Evolutionary conservation across 352 stramenopile species (phyloP).

Genomic region (Globisporangium cederbergense): DNA sequence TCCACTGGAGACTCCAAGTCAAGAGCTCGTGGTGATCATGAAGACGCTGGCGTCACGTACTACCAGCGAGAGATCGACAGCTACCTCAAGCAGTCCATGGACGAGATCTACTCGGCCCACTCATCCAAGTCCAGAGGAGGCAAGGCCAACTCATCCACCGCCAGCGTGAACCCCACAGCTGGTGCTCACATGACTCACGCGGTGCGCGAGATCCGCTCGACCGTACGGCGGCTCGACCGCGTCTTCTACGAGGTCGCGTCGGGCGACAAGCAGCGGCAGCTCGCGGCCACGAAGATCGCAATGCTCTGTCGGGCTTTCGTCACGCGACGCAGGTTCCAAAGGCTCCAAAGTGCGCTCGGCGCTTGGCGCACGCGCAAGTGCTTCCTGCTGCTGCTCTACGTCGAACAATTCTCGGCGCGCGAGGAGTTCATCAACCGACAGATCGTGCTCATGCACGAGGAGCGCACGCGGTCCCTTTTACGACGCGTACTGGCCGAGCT

Average conservation of each 20-base stretch:
- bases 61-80: slow-evolving; percentile 45
- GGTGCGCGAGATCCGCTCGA: slow-evolving; percentile 63
- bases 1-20: not conserved
- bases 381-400: slow-evolving; percentile 32
- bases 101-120: slow-evolving; percentile 34
- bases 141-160: not conserved
- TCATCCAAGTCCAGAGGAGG: not conserved
- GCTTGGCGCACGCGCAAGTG: slow-evolving; percentile 50
- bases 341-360: slow-evolving; percentile 41
- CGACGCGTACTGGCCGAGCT: slow-evolving; percentile 56
- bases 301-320: slow-evolving; percentile 55
- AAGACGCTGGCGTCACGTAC: slow-evolving; percentile 10
- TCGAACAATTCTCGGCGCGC: slow-evolving; percentile 63
- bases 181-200: slow-evolving; percentile 53
- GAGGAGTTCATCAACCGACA: slow-evolving; percentile 62
- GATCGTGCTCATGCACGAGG: slow-evolving; percentile 39
- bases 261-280: slow-evolving; percentile 66
- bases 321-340: slow-evolving; percentile 39
- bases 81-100: slow-evolving; percentile 44
- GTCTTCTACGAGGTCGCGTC: slow-evolving; percentile 77
- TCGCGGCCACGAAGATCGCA: slow-evolving; percentile 63
- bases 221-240: slow-evolving; percentile 58
- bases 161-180: slow-evolving; percentile 25
- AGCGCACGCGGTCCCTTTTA: slow-evolving; percentile 34
- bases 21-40: not conserved